These are phyloP conservation scores for Eimeria acervulina DNA, from an alignment of 169 alveolate genomes.

Conservation along the genomic window DNA sequence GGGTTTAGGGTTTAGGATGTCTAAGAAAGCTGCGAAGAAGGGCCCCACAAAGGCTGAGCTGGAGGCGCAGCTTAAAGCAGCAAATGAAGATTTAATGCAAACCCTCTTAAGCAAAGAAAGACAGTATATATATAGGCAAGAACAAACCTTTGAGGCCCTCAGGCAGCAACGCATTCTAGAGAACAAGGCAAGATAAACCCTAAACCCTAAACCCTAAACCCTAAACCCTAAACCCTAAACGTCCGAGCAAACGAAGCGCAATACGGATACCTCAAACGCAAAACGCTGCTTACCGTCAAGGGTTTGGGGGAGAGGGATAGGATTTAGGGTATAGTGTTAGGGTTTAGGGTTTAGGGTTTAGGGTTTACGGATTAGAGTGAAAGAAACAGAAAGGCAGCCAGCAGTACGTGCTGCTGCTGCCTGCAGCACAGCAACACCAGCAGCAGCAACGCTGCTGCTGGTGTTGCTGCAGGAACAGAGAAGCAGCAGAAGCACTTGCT, in stretches of 20 bases:
- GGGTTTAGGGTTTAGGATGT: slow-evolving; percentile 28
- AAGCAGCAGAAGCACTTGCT: too few relatives aligned
- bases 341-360: background rate
- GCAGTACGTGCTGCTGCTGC: too few relatives aligned
- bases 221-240: slow-evolving; percentile 31
- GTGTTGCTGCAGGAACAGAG: too few relatives aligned
- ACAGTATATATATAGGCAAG: background rate
- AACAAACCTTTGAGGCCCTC: background rate
- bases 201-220: slow-evolving; percentile 12
- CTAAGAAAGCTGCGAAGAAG: background rate
- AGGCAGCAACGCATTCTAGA: background rate
- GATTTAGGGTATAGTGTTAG: background rate
- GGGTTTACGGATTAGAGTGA: background rate
- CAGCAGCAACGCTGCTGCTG: too few relatives aligned
- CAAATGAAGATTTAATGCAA: background rate
- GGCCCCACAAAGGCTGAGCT: slow-evolving; percentile 7
- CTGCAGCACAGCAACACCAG: too few relatives aligned
- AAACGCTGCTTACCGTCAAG: too few relatives aligned
- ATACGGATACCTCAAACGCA: too few relatives aligned
- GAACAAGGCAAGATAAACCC: background rate
- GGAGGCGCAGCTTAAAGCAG: background rate
- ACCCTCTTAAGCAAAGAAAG: background rate
- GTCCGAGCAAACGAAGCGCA: background rate
- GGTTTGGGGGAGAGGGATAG: too few relatives aligned
- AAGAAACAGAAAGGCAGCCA: too few relatives aligned